Base-by-base conservation (phyloP, 495 filamentous ascomycete genomes). In the Tirmania nivea region DNA sequence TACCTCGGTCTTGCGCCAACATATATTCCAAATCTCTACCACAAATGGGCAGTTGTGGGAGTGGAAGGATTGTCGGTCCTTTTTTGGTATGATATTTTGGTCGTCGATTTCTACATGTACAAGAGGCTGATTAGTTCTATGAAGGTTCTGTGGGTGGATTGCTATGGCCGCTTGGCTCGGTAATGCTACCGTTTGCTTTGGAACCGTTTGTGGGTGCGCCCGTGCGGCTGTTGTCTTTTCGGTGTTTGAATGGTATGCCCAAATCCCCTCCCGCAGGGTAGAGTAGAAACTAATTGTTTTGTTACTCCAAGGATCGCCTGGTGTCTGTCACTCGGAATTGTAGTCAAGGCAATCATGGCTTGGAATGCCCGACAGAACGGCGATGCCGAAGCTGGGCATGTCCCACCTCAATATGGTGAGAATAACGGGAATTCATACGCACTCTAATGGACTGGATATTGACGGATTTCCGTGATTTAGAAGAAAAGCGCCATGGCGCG, bases 11-110 rank as follows among this genome's bases (percentile, higher is more conserved):
- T 57, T 47, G 60, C 62, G n/a, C 62, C 62, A 35, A 64, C 64
- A 61, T 64, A 59, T 50, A 57, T 57, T 42, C 62, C 62, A 14
- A 50, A 59, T 12, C 55, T 64, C 34, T 58, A 64, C 34, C 63
- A 64, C 37, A 62, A 61, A 10, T 64, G 62, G 62, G 62, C 55
- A 25, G 61, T 64, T 49, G 57, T 64, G 35, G 62, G 62, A 11
- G 52, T 59, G 48, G 62, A 64, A 47, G 59, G 58, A 17, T 54
- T 64, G 34, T 61, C 62, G 14, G 60, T 64, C 61, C 56, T 64
- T 10, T 64, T 64, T 48, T 64, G 62, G 62, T 63, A 56, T 11
- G 56, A 17, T 14, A 10, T 37, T 31, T n/a, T n/a, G n/a, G n/a
- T n/a, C n/a, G 11, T 49, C 8, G 12, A 20, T 48, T n/a, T 31